These are phyloP conservation scores for Paragyromitra xinjiangensis DNA, from an alignment of 495 filamentous ascomycete genomes.

Conservation along the genomic window DNA sequence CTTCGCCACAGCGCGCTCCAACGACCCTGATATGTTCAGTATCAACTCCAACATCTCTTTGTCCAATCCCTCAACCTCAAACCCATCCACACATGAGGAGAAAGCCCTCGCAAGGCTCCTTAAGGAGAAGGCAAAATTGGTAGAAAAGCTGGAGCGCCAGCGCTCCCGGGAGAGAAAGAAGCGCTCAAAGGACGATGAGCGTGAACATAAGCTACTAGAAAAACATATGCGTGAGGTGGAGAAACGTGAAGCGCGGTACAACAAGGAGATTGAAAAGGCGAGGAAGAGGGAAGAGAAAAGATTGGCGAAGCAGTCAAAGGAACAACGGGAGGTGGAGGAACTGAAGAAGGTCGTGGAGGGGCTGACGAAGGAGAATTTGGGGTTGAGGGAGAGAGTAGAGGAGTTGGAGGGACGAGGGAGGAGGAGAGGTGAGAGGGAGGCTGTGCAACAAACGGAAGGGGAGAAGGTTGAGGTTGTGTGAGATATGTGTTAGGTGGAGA, in stretches of 20 bases:
- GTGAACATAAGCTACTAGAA: slow-evolving; percentile 68
- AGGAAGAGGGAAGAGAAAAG: slow-evolving; percentile 67
- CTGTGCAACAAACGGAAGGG: not conserved
- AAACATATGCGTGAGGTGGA: slow-evolving; percentile 70
- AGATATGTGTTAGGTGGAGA: not conserved
- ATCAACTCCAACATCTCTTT: slow-evolving; percentile 56
- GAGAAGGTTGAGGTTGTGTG: too few relatives aligned
- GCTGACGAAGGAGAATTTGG: slow-evolving; percentile 68
- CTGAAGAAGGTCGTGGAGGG: slow-evolving; percentile 67
- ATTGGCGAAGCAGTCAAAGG: slow-evolving; percentile 66
- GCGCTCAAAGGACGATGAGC: slow-evolving; percentile 63
- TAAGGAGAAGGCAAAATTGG: slow-evolving; percentile 72
- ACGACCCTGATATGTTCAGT: slow-evolving; percentile 57
- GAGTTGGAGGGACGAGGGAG: slow-evolving; percentile 66
- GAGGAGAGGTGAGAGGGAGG: slow-evolving; percentile 46
- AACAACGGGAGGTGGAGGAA: slow-evolving; percentile 63
- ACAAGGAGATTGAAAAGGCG: slow-evolving; percentile 68
- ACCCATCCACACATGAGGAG: slow-evolving; percentile 66
- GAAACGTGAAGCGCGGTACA: slow-evolving; percentile 71
- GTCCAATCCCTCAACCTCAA: slow-evolving; percentile 53
- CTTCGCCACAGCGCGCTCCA: slow-evolving; percentile 51
- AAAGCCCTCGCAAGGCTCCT: slow-evolving; percentile 80
- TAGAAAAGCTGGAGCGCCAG: slow-evolving; percentile 70
- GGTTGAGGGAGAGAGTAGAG: slow-evolving; percentile 69
- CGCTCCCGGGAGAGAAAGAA: slow-evolving; percentile 61